Evolutionary conservation across 1,139 yeast genomes (phyloP), one percentile per base, ranked within the genome.

Genomic region (Yamadazyma diospyri): DNA sequence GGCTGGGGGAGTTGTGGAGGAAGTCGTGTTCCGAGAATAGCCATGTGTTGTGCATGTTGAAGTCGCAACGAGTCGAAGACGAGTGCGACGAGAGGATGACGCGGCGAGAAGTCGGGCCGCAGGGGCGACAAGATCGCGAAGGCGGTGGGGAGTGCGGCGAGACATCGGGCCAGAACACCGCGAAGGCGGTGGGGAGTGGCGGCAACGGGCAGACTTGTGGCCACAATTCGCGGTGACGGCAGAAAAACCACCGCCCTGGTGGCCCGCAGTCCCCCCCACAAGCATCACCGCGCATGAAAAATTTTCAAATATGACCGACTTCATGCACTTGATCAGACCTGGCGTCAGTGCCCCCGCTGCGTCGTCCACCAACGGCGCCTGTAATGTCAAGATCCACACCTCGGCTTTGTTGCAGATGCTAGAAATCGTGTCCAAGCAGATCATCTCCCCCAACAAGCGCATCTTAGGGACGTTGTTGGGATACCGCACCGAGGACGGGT

Each of bases 401-500:
- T 72, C 85, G 36, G 92, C 94, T 5, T 67, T 84, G 35, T 76
- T 87, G 59, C 86, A 81, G 56, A 76, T 87, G 41, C 57, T 69
- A 39, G 74, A 69, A 48, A 67, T 67, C 39, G 64, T 69, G 19
- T 61, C 74, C 32, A 66, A 64, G 48, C 73, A 68, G 50, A 59
- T 56, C 19, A 58, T 66, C 33, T 53, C 61, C 57, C 52, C 58
- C 34, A 61, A 69, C 43, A 72, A 73, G 46, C 72, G 94, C 58
- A 78, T 82, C 43, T 81, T 87, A 47, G 96, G 96, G 40, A 83
- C 95, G 7, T 71, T 87, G 37, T 66, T 87, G 33, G 96, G 96
- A 24, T 66, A 74, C 33, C 74, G 95, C 56, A 81, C 92, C 13
- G 95, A 86, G 44, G 95, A 86, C 55, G 95, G 95, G n/a, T 61